These are phyloP conservation scores for Bassia scoparia DNA, from an alignment of 148 eudicot species.

Conservation along the genomic window DNA sequence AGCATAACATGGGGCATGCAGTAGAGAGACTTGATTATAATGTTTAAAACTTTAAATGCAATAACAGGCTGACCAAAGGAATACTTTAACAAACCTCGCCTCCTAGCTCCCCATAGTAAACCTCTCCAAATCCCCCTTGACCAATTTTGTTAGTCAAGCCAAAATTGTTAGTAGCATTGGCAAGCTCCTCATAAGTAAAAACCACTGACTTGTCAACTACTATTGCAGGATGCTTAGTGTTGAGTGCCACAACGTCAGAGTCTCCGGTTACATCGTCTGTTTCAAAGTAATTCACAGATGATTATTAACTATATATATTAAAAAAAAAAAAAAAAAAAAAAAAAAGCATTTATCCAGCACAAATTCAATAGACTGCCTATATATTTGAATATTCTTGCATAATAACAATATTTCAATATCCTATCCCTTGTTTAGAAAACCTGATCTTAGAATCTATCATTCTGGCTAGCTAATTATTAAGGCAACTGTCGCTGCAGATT, in stretches of 20 bases:
- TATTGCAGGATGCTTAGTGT: constrained; percentile 40
- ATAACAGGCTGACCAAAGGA: neutral
- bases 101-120: constrained; percentile 92
- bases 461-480: neutral
- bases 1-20: neutral
- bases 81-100: constrained; percentile 68
- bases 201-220: constrained; percentile 75
- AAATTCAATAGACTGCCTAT: neutral
- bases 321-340: too few species aligned
- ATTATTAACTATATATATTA: constrained; percentile 4
- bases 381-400: neutral
- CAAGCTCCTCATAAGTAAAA: constrained; percentile 80
- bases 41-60: neutral
- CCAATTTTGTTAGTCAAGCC: constrained; percentile 81
- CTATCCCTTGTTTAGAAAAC: neutral
- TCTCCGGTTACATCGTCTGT: constrained; percentile 30
- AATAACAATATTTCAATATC: neutral
- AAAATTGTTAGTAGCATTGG: constrained; percentile 71
- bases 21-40: neutral
- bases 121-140: constrained; percentile 92
- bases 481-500: neutral
- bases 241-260: constrained; percentile 33
- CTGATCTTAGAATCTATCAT: neutral
- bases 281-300: constrained; percentile 15
- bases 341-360: neutral